Conservation (phyloP, 306 rosid species). For the Acacia confusa region DNA sequence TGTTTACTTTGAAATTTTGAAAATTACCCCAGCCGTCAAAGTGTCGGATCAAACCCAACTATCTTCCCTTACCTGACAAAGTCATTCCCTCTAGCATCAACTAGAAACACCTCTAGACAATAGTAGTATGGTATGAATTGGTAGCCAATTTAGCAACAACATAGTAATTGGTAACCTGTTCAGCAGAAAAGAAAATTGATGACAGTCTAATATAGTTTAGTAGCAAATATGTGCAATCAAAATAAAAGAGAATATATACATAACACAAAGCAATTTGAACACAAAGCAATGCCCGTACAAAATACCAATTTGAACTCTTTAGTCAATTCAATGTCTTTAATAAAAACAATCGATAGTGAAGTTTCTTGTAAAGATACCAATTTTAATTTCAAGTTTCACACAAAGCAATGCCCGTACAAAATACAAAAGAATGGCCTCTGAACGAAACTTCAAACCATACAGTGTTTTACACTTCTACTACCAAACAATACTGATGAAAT, state of each 20-base stretch:
- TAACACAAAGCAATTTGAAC: conserved; percentile 1
- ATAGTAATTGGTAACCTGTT: conserved; percentile 87
- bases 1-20: conserved; percentile 12
- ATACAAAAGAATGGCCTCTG: neutral
- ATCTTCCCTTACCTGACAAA: conserved; percentile 72
- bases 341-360: conserved; percentile 77
- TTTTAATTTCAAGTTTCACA: neutral
- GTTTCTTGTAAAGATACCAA: conserved; percentile 56
- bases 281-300: no score
- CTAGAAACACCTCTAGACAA: conserved; percentile 66
- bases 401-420: neutral
- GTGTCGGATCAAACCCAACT: conserved; percentile 83
- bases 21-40: conserved; percentile 86
- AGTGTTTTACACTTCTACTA: neutral
- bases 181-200: conserved; percentile 24
- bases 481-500: neutral
- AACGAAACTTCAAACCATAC: neutral
- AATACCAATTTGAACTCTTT: no score
- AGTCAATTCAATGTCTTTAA: conserved; percentile 77
- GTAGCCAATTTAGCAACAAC: conserved; percentile 80
- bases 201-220: conserved; percentile 1
- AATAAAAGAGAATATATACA: conserved; percentile 18
- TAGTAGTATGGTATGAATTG: neutral
- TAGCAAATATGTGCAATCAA: neutral
- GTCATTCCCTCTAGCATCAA: conserved; percentile 71